Evolutionary conservation across 352 stramenopile genomes (phyloP).

Genomic region (Thraustochytrium striatum): DNA sequence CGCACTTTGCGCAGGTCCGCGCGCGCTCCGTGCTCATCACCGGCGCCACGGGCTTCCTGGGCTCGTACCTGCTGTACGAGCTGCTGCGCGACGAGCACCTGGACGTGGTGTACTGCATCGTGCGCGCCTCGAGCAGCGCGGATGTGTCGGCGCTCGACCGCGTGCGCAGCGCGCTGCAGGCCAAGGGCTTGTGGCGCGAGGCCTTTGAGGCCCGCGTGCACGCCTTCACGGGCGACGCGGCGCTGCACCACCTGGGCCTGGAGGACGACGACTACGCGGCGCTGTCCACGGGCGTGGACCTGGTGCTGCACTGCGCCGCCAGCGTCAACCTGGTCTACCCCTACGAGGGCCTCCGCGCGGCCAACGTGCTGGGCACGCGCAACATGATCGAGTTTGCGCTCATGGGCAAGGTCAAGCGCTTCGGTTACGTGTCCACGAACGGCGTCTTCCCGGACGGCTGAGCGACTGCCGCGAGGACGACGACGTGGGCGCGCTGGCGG

Average conservation of each 20-base stretch:
- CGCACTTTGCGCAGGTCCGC: constrained; percentile 52
- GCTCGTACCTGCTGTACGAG: constrained; percentile 72
- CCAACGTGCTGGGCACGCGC: constrained; percentile 81
- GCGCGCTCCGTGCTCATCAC: constrained; percentile 78
- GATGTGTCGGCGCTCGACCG: constrained; percentile 61
- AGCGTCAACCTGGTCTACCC: constrained; percentile 84
- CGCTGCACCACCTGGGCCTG: constrained; percentile 72
- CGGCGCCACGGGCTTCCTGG: constrained; percentile 81
- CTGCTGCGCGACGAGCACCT: constrained; percentile 67
- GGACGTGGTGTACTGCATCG: constrained; percentile 71
- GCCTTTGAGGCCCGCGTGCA: constrained; percentile 65
- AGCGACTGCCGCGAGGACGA: constrained; percentile 56
- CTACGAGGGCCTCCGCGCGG: constrained; percentile 73
- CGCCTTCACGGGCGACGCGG: constrained; percentile 66
- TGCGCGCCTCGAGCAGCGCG: constrained; percentile 60
- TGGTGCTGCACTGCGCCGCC: constrained; percentile 83
- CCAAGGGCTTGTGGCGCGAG: constrained; percentile 62
- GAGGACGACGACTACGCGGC: constrained; percentile 73
- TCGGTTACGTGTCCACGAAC: constrained; percentile 85
- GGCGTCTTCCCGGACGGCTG: constrained; percentile 71
- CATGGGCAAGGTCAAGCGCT: constrained; percentile 71
- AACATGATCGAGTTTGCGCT: constrained; percentile 77
- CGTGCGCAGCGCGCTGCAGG: constrained; percentile 62
- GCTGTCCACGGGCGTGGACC: constrained; percentile 75
- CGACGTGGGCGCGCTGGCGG: constrained; percentile 50